Base-by-base conservation (phyloP, 2,329 filamentous ascomycete genomes). In the Botrytis squamosa region DNA sequence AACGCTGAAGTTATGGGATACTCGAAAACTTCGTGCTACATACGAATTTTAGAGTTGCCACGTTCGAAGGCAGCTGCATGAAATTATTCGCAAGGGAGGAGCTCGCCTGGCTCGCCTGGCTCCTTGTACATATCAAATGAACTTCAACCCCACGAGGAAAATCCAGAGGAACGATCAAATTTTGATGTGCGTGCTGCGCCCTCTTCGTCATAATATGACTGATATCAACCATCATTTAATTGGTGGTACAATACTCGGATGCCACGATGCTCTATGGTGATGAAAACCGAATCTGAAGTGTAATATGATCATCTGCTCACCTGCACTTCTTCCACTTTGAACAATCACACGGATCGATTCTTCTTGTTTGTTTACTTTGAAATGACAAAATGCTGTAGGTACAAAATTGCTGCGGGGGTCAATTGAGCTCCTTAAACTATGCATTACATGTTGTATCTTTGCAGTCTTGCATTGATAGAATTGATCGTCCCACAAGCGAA, bases 301-400 rank as follows among this genome's bases (percentile, higher is more conserved):
- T 52, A 69, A 62, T 69, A 71, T 75, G 76, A 74, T 77, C 76
- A 77, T 75, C 74, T 77, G 76, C 73, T 71, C 74, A 68, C 60
- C 40, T 64, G 40, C 66, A 68, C 66, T 57, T 29, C 29, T n/a
- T 40, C 25, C 25, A 52, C n/a, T 69, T 42, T 33, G 46, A 55
- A 68, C 33, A 60, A 72, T 62, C 52, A 59, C 66, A 59, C 64
- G 71, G 63, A 62, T 29, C 33, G 33, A 62, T 40, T 44, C 25
- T 57, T 57, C 16, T 33, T 16, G 38, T 42, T 33, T 22, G 2
- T 22, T 16, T 68, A 49, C n/a, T 38, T 38, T 12, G 22, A 38
- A 42, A 16, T 40, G 49, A 68, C 40, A 22, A 57, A 12, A 29
- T 29, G 16, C 25, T 40, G 49, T 42, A 42, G 65, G 25, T 22